Conservation (phyloP, 1,284 basidiomycete genomes). For the Naganishia cerealis region DNA sequence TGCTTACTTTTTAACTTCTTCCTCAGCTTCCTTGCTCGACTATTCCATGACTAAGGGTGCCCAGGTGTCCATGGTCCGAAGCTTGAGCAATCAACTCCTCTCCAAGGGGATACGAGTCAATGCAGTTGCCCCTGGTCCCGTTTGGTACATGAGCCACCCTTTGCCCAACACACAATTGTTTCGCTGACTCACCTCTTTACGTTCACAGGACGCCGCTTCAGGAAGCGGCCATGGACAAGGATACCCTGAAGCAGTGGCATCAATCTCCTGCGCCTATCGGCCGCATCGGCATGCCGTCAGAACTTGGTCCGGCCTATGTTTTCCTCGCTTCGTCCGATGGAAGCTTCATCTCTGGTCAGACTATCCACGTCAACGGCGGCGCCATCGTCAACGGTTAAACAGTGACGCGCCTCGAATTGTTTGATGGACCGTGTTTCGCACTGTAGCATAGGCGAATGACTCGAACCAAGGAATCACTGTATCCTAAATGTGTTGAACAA, state of each 20-base stretch:
- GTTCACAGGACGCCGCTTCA: conserved; percentile 47
- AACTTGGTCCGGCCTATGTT: conserved; percentile 52
- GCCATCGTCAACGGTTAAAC: no score
- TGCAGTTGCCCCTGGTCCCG: conserved; percentile 51
- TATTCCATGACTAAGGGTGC: conserved; percentile 64
- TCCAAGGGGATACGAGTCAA: conserved; percentile 57
- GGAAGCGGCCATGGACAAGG: conserved; percentile 48
- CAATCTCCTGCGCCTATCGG: conserved; percentile 48
- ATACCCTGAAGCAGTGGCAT: conserved; percentile 47
- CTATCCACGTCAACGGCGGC: no score
- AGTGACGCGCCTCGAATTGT: no score
- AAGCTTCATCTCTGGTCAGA: no score
- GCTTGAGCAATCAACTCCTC: conserved; percentile 61
- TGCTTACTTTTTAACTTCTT: conserved; percentile 43
- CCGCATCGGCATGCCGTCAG: conserved; percentile 53
- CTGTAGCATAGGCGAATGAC: no score
- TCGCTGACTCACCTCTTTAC: conserved; percentile 1
- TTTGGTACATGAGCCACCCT: neutral
- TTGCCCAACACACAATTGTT: neutral
- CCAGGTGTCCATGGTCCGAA: conserved; percentile 62
- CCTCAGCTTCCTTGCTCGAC: conserved; percentile 60
- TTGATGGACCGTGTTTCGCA: no score
- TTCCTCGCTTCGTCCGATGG: conserved; percentile 36
- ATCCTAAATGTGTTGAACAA: no score
- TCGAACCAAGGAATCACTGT: no score